phyloP scores from a whole-genome alignment of 2,329 filamentous ascomycete species.

The Raffaelea deltoideospora region DNA sequence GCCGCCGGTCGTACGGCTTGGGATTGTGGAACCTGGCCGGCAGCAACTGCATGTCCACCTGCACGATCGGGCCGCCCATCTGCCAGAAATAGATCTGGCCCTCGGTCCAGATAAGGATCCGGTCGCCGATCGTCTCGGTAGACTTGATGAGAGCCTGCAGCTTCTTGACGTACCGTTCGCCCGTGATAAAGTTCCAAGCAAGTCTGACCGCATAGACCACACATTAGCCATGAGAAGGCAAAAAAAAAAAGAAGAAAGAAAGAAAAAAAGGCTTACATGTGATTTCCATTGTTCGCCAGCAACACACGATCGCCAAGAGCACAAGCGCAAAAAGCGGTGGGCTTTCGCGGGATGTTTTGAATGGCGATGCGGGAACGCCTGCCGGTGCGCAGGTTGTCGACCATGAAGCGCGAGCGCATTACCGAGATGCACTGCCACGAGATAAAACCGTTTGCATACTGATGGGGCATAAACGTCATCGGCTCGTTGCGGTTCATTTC shows the following conservation, averaged over 20 bases:
- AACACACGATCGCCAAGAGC: slow-evolving; percentile 8
- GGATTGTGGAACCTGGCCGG: slow-evolving; percentile 2
- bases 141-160: slow-evolving; percentile 6
- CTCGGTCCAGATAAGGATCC: slow-evolving; percentile 4
- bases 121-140: slow-evolving; percentile 5
- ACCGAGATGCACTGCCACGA: slow-evolving; percentile 5
- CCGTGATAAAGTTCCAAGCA: slow-evolving; percentile 7
- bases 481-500: too few relatives aligned
- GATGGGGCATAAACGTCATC: background rate
- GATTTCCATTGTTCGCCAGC: slow-evolving; percentile 1
- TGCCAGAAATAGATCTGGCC: slow-evolving; percentile 6
- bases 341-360: slow-evolving; percentile 1
- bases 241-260: background rate
- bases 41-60: slow-evolving; percentile 5
- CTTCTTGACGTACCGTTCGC: slow-evolving; percentile 1
- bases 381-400: slow-evolving; percentile 7
- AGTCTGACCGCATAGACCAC: background rate
- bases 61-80: slow-evolving; percentile 3
- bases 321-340: slow-evolving; percentile 1
- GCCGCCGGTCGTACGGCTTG: slow-evolving; percentile 7
- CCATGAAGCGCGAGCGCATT: slow-evolving; percentile 3
- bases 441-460: slow-evolving; percentile 8
- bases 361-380: background rate
- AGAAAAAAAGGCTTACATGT: slow-evolving; percentile 1
- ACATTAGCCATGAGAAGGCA: background rate